These are phyloP conservation scores for Magnaporthiopsis incrustans DNA, from an alignment of 2,329 filamentous ascomycete species.

Conservation along the genomic window DNA sequence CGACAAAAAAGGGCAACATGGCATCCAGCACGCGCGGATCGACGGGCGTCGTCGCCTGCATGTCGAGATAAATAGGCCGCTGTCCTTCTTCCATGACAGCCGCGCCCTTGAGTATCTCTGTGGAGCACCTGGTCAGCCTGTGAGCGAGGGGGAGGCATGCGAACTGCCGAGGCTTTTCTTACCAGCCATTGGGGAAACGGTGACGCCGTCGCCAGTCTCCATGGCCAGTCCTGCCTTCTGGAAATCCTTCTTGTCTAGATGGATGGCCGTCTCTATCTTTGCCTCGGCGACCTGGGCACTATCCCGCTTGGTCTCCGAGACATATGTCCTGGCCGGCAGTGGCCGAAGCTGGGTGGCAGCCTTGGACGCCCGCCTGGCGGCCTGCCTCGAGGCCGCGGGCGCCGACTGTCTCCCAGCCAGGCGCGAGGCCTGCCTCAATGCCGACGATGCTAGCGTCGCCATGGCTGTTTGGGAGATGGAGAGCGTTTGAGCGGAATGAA, in stretches of 20 bases:
- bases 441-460: slow-evolving; percentile 58
- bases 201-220: slow-evolving; percentile 41
- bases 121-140: slow-evolving; percentile 8
- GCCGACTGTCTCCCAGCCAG: slow-evolving; percentile 36
- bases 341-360: slow-evolving; percentile 14
- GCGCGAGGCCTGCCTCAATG: slow-evolving; percentile 67
- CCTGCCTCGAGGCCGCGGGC: slow-evolving; percentile 24
- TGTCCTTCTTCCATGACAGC: slow-evolving; percentile 89
- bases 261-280: slow-evolving; percentile 73
- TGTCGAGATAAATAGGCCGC: slow-evolving; percentile 93
- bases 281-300: slow-evolving; percentile 79
- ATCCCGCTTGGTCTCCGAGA: slow-evolving; percentile 73
- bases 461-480: slow-evolving; percentile 28
- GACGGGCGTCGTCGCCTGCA: slow-evolving; percentile 93
- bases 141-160: slow-evolving; percentile 16
- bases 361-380: slow-evolving; percentile 24
- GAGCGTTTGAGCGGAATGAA: neutral
- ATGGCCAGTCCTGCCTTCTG: slow-evolving; percentile 53
- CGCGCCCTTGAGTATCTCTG: slow-evolving; percentile 80
- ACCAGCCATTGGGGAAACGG: slow-evolving; percentile 75
- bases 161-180: slow-evolving; percentile 10
- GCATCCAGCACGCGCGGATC: slow-evolving; percentile 92
- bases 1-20: slow-evolving; percentile 92
- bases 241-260: slow-evolving; percentile 73
- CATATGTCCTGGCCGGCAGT: slow-evolving; percentile 55